Conservation (phyloP, 768 basidiomycete genomes). For the Rhodotorula kratochvilovae region DNA sequence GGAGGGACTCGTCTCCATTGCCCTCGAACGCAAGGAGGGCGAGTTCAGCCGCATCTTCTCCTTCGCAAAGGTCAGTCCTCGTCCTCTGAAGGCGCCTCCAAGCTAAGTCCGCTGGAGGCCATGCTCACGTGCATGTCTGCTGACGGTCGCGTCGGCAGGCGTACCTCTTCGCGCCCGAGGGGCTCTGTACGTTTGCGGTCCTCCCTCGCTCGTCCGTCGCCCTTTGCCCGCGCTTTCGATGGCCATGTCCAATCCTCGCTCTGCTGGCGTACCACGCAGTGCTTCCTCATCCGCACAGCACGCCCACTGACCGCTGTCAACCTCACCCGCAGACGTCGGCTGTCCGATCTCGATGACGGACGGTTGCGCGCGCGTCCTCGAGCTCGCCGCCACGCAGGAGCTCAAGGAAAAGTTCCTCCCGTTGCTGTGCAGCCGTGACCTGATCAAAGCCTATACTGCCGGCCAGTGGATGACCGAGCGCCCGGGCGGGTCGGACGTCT, state of each 20-base stretch:
- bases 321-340: conserved; percentile 50
- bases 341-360: conserved; percentile 79
- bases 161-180: conserved; percentile 58
- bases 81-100: too few species aligned
- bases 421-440: conserved; percentile 60
- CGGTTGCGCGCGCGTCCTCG: conserved; percentile 68
- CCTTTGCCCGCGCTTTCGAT: too few species aligned
- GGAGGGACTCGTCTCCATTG: conserved; percentile 52
- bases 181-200: conserved; percentile 48
- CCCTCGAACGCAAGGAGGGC: conserved; percentile 48
- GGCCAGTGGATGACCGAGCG: conserved; percentile 61
- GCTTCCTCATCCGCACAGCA: too few species aligned
- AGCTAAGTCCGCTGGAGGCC: too few species aligned
- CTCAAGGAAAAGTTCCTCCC: conserved; percentile 61
- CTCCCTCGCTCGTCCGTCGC: too few species aligned
- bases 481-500: conserved; percentile 57
- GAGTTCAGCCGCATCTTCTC: conserved; percentile 63
- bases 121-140: background rate
- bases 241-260: too few species aligned
- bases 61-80: conserved; percentile 55
- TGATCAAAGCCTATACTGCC: conserved; percentile 60
- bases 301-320: background rate
- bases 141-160: background rate
- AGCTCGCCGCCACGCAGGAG: conserved; percentile 59
- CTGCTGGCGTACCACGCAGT: too few species aligned